Evolutionary conservation across 163 green algal species (phyloP).

Genomic region (Smithsoniella earleae): DNA sequence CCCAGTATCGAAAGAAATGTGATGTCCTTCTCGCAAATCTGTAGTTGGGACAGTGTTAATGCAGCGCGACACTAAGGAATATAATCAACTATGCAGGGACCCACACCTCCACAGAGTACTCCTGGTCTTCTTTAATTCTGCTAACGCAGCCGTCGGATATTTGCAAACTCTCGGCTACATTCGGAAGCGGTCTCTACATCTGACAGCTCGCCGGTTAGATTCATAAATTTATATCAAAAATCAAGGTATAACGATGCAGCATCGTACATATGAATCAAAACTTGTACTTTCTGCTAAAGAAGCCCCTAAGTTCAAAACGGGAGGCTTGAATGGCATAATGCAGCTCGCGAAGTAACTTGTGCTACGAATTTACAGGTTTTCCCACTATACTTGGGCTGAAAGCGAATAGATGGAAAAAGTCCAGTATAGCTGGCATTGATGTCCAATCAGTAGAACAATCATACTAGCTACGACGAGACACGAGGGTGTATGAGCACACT

Average conservation of each 20-base stretch:
- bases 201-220: neutral
- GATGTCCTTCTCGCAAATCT: constrained; percentile 74
- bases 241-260: neutral
- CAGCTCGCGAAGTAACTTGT: too few relatives aligned
- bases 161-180: neutral
- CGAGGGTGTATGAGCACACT: too few relatives aligned
- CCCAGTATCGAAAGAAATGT: constrained; percentile 59
- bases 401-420: too few relatives aligned
- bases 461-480: too few relatives aligned
- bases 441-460: too few relatives aligned
- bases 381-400: too few relatives aligned
- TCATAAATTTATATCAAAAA: neutral
- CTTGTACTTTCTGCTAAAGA: neutral
- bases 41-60: neutral
- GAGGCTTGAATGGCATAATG: constrained; percentile 24
- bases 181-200: neutral
- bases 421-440: too few relatives aligned
- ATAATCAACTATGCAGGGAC: neutral
- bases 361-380: too few relatives aligned
- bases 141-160: neutral
- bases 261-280: constrained; percentile 8
- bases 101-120: constrained; percentile 11
- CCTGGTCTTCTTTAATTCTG: constrained; percentile 6
- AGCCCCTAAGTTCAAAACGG: neutral
- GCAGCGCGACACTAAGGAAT: neutral